Evolutionary conservation across 345 rosid species (phyloP).

Genomic region (Eucalyptus regnans): DNA sequence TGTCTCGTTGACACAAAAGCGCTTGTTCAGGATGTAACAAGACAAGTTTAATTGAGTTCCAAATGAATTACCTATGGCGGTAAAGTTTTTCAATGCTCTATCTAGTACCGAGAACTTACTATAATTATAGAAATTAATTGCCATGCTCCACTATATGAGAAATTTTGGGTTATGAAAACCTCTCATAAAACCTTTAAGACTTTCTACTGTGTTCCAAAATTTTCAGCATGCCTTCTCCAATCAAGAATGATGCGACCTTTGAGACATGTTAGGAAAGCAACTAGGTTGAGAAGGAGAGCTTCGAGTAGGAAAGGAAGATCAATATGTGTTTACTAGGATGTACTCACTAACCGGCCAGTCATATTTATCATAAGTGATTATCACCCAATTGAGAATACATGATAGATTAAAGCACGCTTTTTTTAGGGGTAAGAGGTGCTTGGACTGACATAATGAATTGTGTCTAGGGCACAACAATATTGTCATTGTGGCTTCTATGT

Average conservation of each 20-base stretch:
- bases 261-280: neutral
- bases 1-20: neutral
- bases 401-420: neutral
- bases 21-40: neutral
- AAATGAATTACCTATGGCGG: neutral
- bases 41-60: neutral
- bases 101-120: fast-evolving
- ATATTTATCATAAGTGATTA: neutral
- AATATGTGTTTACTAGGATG: neutral
- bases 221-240: neutral
- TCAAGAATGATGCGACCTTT: neutral
- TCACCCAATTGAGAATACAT: neutral
- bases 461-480: neutral
- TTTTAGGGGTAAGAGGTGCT: neutral
- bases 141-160: neutral
- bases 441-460: neutral
- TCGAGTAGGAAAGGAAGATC: neutral
- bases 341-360: neutral
- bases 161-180: neutral
- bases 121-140: neutral
- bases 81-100: neutral
- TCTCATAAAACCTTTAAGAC: neutral
- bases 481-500: neutral
- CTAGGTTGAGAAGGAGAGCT: neutral
- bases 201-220: no score